These are phyloP conservation scores for Thraustotheca clavata DNA, from an alignment of 352 stramenopile species.

Conservation along the genomic window DNA sequence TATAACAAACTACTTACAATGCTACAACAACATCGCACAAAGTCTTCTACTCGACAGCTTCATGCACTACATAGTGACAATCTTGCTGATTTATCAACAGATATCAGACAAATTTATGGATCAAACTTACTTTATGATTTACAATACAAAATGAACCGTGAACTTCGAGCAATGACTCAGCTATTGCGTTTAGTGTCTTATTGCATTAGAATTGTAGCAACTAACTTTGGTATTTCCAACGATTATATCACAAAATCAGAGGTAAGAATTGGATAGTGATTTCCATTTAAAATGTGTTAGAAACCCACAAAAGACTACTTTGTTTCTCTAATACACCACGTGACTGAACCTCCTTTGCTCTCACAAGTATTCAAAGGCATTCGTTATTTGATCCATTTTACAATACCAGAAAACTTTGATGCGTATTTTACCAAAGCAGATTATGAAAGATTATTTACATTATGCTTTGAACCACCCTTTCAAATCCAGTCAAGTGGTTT, in stretches of 20 bases:
- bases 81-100: background rate
- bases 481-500: background rate
- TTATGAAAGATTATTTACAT: background rate
- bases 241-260: slow-evolving; percentile 17
- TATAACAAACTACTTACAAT: slow-evolving; percentile 10
- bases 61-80: background rate
- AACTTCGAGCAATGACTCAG: slow-evolving; percentile 7
- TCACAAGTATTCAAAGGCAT: slow-evolving; percentile 10
- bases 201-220: slow-evolving; percentile 12
- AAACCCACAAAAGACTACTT: slow-evolving; percentile 21
- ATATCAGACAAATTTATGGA: background rate
- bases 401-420: background rate
- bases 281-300: background rate
- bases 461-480: background rate
- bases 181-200: slow-evolving; percentile 7
- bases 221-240: background rate
- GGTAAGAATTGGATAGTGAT: background rate
- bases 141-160: background rate
- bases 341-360: background rate
- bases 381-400: background rate
- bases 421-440: slow-evolving; percentile 7
- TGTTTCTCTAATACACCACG: slow-evolving; percentile 1
- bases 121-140: slow-evolving; percentile 4
- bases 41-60: background rate
- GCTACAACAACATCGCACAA: slow-evolving; percentile 6